Base-by-base conservation (phyloP, 148 eudicot genomes). In the Vaccinium vitisidaea region DNA sequence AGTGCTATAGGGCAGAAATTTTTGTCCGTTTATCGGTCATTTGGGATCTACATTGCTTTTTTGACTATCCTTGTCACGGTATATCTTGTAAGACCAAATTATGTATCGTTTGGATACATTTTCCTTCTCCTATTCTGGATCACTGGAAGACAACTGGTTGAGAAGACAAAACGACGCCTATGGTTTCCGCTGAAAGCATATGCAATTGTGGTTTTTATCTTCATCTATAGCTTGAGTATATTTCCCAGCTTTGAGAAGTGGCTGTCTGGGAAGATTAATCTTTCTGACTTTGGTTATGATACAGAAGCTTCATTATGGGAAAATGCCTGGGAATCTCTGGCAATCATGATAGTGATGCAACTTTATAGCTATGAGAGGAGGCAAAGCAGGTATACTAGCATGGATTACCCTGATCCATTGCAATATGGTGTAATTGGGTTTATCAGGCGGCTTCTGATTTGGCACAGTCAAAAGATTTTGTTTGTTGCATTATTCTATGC, bases 321-420 rank as follows among this genome's bases (percentile, higher is more conserved):
- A 83, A 97, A 97, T 92, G 90, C 92, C 21, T 95, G 93, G 93
- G 96, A 97, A 85, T 94, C 99, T 65, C 88, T 97, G 61, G 99
- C 99, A 84, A 88, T 95, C 80, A 85, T 95, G 90, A 90, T 95
- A 86, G 99, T 95, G 78, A 97, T 97, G 99, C 99, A 97, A 89
- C 98, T 97, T 82, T 97, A 95, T 87, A 97, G 98, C 89, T 97
- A 97, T 59, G 99, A 95, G 88, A 91, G 99, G 87, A 92, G 98
- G 85, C 94, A 97, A 87, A 97, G 94, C 95, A 95, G 90, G 86
- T 83, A 82, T 83, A 78, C 36, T 8, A 86, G 83, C 19, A 87
- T 88, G 63, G 90, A 86, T 88, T 90, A 92, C 63, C 83, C 84
- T 79, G 90, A 88, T 56, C 86, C 91, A 69, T 82, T 90, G 89